Base-by-base conservation (phyloP, 805 yeast genomes). In the Monosporozyma aerobia region DNA sequence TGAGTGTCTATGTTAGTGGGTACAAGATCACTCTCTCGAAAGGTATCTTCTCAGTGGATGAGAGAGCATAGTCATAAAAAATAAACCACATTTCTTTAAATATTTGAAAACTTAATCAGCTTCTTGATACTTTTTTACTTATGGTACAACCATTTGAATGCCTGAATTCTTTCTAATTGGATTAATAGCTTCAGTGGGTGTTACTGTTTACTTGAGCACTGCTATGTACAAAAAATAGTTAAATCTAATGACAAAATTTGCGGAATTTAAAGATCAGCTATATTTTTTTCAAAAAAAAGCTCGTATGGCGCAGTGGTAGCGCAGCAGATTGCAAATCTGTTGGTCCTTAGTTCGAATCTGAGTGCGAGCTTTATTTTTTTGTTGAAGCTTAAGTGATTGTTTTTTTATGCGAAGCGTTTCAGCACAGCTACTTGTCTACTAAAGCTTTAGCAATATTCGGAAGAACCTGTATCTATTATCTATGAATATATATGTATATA, bases 301-400 rank as follows among this genome's bases (percentile, higher is more conserved):
- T 78, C 76, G 83, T 78, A 77, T 87, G 90, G 95, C 94, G 90
- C 90, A 87, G 94, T 83, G 94, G 95, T 86, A 87, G 92, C 90
- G 95, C 94, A 85, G 90, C 88, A 84, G 95, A 87, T 87, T 87
- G 95, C 95, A 87, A 87, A 86, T 87, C 95, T 85, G 87, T 83
- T 85, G 95, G 96, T 87, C 94, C 90, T 84, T 81, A 84, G 95
- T 87, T 87, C 96, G 82, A 87, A 70, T 82, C 96, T 84, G 95
- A 84, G 88, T 78, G 83, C 84, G 80, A 83, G 89, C 94, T 85
- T 56, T 48, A 54, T 63, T 71, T 71, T 71, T 74, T 74, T 69
- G 59, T 35, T 35, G 6, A 19, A 19, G 19, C 2, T 19, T 19
- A 19, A 19, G 19, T 19, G 19, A 19, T 7, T n/a, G 14, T 35